These are phyloP conservation scores for Fusarium poae DNA, from an alignment of 2,329 filamentous ascomycete species.

Conservation along the genomic window DNA sequence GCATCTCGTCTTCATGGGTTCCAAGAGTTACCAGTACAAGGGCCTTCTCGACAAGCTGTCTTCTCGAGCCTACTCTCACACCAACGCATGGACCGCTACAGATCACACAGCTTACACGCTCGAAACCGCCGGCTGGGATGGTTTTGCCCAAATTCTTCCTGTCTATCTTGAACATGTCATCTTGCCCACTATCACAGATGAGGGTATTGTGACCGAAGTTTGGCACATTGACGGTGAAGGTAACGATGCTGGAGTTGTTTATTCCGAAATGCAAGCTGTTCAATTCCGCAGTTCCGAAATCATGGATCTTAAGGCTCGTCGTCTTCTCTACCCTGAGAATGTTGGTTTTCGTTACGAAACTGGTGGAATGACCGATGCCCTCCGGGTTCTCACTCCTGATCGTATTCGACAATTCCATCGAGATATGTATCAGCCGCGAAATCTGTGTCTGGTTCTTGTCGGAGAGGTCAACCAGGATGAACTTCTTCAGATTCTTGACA, in stretches of 20 bases:
- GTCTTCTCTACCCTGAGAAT: slow-evolving; percentile 86
- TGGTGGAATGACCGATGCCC: slow-evolving; percentile 94
- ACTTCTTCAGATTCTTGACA: slow-evolving; percentile 83
- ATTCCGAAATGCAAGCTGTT: slow-evolving; percentile 98
- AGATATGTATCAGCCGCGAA: slow-evolving; percentile 98
- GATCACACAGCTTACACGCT: slow-evolving; percentile 97
- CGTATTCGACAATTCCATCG: slow-evolving; percentile 94
- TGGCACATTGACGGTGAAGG: slow-evolving; percentile 95
- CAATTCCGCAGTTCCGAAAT: slow-evolving; percentile 87
- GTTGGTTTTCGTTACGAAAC: slow-evolving; percentile 97
- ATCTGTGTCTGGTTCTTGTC: slow-evolving; percentile 90
- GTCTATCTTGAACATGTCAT: slow-evolving; percentile 96
- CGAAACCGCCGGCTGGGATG: slow-evolving; percentile 96
- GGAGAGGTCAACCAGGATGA: slow-evolving; percentile 89
- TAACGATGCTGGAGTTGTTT: slow-evolving; percentile 96
- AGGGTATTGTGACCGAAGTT: slow-evolving; percentile 93
- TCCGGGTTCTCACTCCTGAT: slow-evolving; percentile 87
- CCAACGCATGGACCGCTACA: slow-evolving; percentile 97
- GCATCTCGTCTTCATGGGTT: slow-evolving; percentile 89
- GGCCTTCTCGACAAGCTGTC: slow-evolving; percentile 94
- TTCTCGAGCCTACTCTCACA: slow-evolving; percentile 90
- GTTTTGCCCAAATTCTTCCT: slow-evolving; percentile 93
- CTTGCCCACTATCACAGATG: slow-evolving; percentile 90
- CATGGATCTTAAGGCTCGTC: slow-evolving; percentile 85
- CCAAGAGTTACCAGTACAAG: slow-evolving; percentile 93